Evolutionary conservation across 257 asterid genomes (phyloP), one percentile per base, ranked within the genome.

Genomic region (Coffea canephora): DNA sequence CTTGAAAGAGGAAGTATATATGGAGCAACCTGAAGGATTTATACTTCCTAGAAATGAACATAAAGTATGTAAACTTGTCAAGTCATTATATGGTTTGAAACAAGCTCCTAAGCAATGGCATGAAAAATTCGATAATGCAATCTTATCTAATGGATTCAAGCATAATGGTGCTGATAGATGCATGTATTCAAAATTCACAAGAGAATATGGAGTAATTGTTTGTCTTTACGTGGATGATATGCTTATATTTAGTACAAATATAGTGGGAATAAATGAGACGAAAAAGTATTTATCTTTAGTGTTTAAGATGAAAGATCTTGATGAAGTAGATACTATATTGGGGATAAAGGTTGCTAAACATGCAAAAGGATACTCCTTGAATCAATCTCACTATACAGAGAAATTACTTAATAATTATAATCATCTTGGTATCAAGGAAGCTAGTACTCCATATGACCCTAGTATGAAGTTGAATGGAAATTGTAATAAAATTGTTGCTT

Each of bases 261-360:
- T 43, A 4, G 1, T 6, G 36, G 73, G 27, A 8, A 21, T 76
- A 1, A 48, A 46, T n/a, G 61, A 45, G 23, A 43, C 76, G 0
- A 78, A 78, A 66, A 78, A 78, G 36, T 78, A 78, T 54, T 11
- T n/a, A 14, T 25, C 11, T 23, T 77, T 65, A 0, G 1, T 21
- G 0, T 76, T 76, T 65, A 45, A 76, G n/a, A 76, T 61, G 59
- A 50, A 77, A 31, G 50, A 67, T 69, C 31, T 55, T 1, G 34
- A 41, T 31, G 59, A 69, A n/a, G 71, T 78, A 5, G 76, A 78
- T 39, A 49, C 57, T 16, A 68, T 78, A 19, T 34, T 67, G 4
- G 69, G 43, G 0, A 52, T 78, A 9, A 78, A 68, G 12, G 69
- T 50, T 52, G 34, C 1, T 5, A 78, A 41, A 48, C 61, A 48